Percentiles rank a stretch among this genome's conserved stretches.
These are phyloP conservation scores for Auriscalpium orientale DNA, from an alignment of 768 basidiomycete species.

Conservation along the genomic window DNA sequence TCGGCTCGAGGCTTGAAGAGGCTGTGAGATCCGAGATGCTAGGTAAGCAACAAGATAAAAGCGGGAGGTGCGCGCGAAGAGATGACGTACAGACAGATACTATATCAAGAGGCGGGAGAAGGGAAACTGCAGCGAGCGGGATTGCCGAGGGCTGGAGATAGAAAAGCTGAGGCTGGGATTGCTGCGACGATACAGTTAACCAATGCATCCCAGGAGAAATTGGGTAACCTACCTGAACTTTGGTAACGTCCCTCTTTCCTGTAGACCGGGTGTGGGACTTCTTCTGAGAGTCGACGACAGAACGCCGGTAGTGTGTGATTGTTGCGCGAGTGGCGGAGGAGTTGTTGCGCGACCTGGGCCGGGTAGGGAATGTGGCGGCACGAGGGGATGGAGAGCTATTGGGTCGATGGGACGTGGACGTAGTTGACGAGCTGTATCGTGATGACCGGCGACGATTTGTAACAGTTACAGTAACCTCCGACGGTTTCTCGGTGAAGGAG, in stretches of 20 bases:
- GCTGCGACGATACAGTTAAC: not conserved
- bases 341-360: slow-evolving; percentile 10
- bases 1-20: not conserved
- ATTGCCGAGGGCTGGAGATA: slow-evolving; percentile 2
- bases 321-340: slow-evolving; percentile 15
- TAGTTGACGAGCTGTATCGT: slow-evolving; percentile 7
- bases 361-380: slow-evolving; percentile 1
- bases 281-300: slow-evolving; percentile 9
- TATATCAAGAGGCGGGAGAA: slow-evolving; percentile 13
- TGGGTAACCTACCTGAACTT: not conserved
- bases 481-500: not conserved
- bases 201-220: not conserved
- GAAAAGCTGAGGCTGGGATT: not conserved
- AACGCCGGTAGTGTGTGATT: slow-evolving; percentile 17
- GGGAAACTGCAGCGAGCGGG: slow-evolving; percentile 8
- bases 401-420: not conserved
- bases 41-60: slow-evolving; percentile 4
- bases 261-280: not conserved
- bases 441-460: slow-evolving; percentile 3
- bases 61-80: slow-evolving; percentile 3
- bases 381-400: not conserved
- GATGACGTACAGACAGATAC: slow-evolving; percentile 5
- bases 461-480: slow-evolving; percentile 9
- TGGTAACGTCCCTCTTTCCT: not conserved
- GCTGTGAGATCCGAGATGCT: not conserved